A percentile compares a stretch with the other conserved stretches of the same genome.
Conservation (phyloP, 768 basidiomycete genomes). For the Dictyophora rubrovolvata region DNA sequence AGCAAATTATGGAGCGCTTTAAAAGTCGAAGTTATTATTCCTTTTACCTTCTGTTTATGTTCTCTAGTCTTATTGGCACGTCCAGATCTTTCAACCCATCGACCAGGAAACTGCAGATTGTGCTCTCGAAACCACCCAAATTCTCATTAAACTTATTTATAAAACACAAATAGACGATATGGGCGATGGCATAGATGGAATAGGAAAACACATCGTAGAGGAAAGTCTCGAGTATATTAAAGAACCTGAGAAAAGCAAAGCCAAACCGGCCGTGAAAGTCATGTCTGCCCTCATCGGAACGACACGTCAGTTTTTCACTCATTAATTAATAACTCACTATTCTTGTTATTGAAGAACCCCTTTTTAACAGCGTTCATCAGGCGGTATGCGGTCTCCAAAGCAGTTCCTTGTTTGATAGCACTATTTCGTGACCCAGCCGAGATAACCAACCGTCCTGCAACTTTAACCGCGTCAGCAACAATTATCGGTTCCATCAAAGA, state of each 20-base stretch:
- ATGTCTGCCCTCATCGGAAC: conserved; percentile 69
- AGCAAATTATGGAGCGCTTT: conserved; percentile 83
- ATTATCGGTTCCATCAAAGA: conserved; percentile 36
- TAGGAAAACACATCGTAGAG: conserved; percentile 65
- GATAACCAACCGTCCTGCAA: conserved; percentile 50
- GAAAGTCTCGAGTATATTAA: conserved; percentile 73
- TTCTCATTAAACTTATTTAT: conserved; percentile 69
- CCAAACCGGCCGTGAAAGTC: conserved; percentile 77
- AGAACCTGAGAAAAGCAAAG: conserved; percentile 91
- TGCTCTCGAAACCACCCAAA: conserved; percentile 61
- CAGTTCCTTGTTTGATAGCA: conserved; percentile 64
- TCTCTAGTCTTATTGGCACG: not conserved
- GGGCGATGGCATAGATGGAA: conserved; percentile 33
- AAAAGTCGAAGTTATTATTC: conserved; percentile 65
- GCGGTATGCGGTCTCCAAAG: conserved; percentile 54
- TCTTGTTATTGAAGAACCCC: not conserved
- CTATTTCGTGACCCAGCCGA: conserved; percentile 70
- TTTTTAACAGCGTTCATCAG: conserved; percentile 50
- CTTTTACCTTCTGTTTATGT: not conserved
- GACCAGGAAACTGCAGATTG: conserved; percentile 65
- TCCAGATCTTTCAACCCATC: conserved; percentile 85
- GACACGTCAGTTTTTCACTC: conserved; percentile 51
- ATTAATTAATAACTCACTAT: conserved; percentile 1
- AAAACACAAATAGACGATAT: conserved; percentile 23
- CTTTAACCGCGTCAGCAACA: conserved; percentile 46